These are phyloP conservation scores for Russula sp. DNA, from an alignment of 768 basidiomycete genomes.

Conservation along the genomic window DNA sequence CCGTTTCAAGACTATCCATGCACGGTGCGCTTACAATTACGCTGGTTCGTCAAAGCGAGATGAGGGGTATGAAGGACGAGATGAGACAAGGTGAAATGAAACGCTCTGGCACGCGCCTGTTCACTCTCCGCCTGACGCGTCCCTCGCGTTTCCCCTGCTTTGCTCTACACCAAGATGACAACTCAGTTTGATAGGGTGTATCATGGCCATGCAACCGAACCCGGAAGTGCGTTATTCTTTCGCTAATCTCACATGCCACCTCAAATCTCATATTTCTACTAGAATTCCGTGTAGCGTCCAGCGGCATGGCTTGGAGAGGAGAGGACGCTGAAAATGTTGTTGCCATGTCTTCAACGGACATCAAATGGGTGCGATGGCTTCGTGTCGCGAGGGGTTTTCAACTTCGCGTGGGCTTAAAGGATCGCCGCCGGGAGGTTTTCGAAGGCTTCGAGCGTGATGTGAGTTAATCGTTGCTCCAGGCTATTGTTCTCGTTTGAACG, in stretches of 20 bases:
- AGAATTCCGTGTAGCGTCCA: slow-evolving; percentile 86
- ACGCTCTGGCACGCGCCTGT: slow-evolving; percentile 22
- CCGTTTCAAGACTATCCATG: slow-evolving; percentile 61
- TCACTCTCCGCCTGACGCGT: slow-evolving; percentile 31
- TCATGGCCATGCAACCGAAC: slow-evolving; percentile 64
- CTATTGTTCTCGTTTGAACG: slow-evolving; percentile 11
- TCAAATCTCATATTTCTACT: slow-evolving; percentile 14
- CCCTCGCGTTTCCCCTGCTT: not conserved
- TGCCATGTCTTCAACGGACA: slow-evolving; percentile 64
- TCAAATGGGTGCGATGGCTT: slow-evolving; percentile 89
- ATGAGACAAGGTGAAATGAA: not conserved
- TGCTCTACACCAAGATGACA: slow-evolving; percentile 46
- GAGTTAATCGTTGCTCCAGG: slow-evolving; percentile 28
- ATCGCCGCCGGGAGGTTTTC: slow-evolving; percentile 77
- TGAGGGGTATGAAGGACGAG: not conserved
- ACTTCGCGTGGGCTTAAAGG: slow-evolving; percentile 77
- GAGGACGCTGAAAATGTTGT: slow-evolving; percentile 60
- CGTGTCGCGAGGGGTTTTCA: slow-evolving; percentile 92
- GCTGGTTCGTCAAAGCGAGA: not conserved
- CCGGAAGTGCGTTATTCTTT: slow-evolving; percentile 70
- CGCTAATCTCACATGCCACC: not conserved
- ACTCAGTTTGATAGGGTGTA: slow-evolving; percentile 87
- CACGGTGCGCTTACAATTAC: not conserved
- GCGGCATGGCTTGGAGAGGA: slow-evolving; percentile 94
- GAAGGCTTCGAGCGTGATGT: slow-evolving; percentile 94